Base-by-base conservation (phyloP, 192 early-diverging fungal genomes). In the Coemansia sp. region DNA sequence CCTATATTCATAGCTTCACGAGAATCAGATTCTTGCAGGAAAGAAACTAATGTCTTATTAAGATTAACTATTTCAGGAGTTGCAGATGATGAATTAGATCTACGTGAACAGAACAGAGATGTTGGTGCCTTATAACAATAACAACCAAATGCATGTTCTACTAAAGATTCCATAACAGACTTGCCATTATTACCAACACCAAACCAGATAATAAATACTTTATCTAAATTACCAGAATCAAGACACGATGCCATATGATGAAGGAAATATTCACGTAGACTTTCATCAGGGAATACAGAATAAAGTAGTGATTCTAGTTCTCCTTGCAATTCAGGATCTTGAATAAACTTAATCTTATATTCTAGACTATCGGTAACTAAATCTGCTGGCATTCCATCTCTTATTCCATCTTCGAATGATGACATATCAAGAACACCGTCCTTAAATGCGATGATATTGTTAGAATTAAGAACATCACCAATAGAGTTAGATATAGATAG, bases 101-200 rank as follows among this genome's bases (percentile, higher is more conserved):
- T 64, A 4, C 61, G 33, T 28, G 62, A 64, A 20, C 36, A 64
- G 39, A 71, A 71, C 22, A 71, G 54, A 59, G 69, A 71, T 8
- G 69, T 71, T 3, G 69, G 69, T n/a, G 61, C 51, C 15, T 71
- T 71, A 59, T 64, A 64, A 8, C 61, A 64, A 37, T 71, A 71
- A n/a, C 53, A 14, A 4, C 69, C 69, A 51, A 71, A 71, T 11
- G 69, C 61, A 53, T 57, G 35, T n/a, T 71, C 69, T 14, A 71
- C 62, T 36, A 71, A 41, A 32, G 61, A 45, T 37, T 64, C 61
- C 14, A 71, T 12, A 1, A 71, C 62, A 59, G 69, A 71, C 55
- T 71, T 71, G 17, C 69, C 69, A 45, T 71, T 71, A 43, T 58
- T 71, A 2, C 69, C 69, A 18, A 71, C 5, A 34, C 69, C 69